Evolutionary conservation across 208 protist genomes (phyloP), one percentile per base, ranked within the genome.

Genomic region (Herpetomonas muscarum): DNA sequence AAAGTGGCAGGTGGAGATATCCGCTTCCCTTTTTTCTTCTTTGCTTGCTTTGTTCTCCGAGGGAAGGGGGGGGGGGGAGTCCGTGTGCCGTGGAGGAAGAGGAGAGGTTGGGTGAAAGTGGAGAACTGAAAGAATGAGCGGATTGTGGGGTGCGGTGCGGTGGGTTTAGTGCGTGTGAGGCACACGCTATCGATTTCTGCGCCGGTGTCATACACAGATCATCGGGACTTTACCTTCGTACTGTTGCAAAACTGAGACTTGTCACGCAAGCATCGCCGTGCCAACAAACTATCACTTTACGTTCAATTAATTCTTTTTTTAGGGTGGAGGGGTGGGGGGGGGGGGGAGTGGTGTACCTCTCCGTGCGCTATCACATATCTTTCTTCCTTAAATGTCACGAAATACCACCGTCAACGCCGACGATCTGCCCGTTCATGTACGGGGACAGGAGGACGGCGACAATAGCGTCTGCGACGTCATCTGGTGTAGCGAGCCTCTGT

Each of bases 341-440:
- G 34, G 34, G 34, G 34, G 34, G 34, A 39, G 34, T 6, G 6
- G 34, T 13, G 13, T 17, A 39, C 34, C n/a, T n/a, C n/a, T n/a
- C n/a, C n/a, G 34, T 17, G 41, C 22, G 5, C 41, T 46, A 9
- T 46, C 19, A 46, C n/a, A n/a, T n/a, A n/a, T n/a, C n/a, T n/a
- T n/a, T 46, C 41, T 24, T 46, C 17, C 15, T 19, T 1, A 9
- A 39, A 39, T 1, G 12, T 81, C 48, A 92, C 0, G 66, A 79
- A 25, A 74, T 15, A 3, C 91, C 91, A 4, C 91, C 91, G 57
- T 95, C 84, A 3, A 95, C 81, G 28, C 50, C 26, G 24, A 97
- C 77, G 1, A 79, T 90, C 39, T 94, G 84, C 0, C 91, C 88
- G 55, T 74, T 97, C 46, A 97, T 73, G 64, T 81, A 94, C 9